Percentiles rank a stretch among this genome's conserved stretches.
phyloP scores from a whole-genome alignment of 2,329 filamentous ascomycete genomes.

The Aspergillus sp. region DNA sequence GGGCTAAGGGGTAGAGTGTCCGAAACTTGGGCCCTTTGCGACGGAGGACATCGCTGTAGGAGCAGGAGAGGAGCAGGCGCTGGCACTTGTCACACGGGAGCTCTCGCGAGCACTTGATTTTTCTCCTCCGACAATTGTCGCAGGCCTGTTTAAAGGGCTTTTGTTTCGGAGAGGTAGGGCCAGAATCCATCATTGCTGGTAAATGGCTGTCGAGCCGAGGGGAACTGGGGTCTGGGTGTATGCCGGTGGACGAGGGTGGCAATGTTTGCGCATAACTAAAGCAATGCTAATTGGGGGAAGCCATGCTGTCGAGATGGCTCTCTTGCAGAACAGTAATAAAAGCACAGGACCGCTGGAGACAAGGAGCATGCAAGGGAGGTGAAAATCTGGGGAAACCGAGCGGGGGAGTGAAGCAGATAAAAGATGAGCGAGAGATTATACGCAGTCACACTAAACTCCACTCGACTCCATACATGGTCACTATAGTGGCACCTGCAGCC shows the following conservation, averaged over 20 bases:
- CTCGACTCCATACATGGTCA: not conserved
- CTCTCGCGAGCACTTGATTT: conserved; percentile 44
- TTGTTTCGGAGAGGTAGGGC: conserved; percentile 17
- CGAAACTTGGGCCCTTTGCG: conserved; percentile 42
- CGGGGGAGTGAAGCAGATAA: conserved; percentile 11
- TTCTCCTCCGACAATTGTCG: conserved; percentile 43
- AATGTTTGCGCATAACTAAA: not conserved
- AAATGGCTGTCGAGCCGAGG: not conserved
- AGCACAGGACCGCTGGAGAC: not conserved
- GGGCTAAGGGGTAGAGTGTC: conserved; percentile 38
- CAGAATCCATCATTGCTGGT: conserved; percentile 23
- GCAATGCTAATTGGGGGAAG: not conserved
- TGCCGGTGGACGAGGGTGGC: not conserved
- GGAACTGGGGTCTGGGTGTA: not conserved
- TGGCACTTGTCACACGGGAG: conserved; percentile 44
- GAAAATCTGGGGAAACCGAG: conserved; percentile 18
- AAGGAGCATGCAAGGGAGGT: not conserved
- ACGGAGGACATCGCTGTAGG: conserved; percentile 40
- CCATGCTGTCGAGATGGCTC: not conserved
- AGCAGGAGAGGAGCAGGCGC: conserved; percentile 37
- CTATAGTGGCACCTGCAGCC: conserved; percentile 1
- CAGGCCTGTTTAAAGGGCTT: conserved; percentile 38
- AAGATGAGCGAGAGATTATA: conserved; percentile 7
- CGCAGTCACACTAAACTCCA: conserved; percentile 1
- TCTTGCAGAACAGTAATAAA: not conserved